Base-by-base conservation (phyloP, 306 rosid species). In the Cicer arietinum region DNA sequence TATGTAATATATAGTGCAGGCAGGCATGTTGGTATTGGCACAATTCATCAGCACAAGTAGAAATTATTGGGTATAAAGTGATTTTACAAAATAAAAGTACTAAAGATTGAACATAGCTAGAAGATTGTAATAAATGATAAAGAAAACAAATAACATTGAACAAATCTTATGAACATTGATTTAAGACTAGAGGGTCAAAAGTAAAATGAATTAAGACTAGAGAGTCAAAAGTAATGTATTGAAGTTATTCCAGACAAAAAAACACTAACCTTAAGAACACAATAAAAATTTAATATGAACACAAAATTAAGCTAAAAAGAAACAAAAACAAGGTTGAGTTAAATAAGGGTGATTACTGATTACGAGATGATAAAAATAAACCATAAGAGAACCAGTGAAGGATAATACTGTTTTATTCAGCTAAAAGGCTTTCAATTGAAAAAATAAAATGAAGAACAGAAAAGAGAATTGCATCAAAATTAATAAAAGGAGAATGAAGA, bases 241-340 rank as follows among this genome's bases (percentile, higher is more conserved):
- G 80, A 77, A 44, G 75, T 18, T 44, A 44, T 14, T 37, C 71
- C 41, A 37, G 60, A 12, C 14, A 53, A 66, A 66, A 43, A 8
- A 20, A 51, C 25, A 57, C 13, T 10, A 65, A 10, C 53, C 10
- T 46, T 46, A 69, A 47, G 7, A 77, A 69, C 63, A 56, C 41
- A 44, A 13, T n/a, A 37, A 46, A 44, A 68, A 67, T 18, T 66
- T 25, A 20, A 14, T 11, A 45, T 22, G 14, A 30, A 11, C 18
- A 67, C 44, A 14, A 44, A 2, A 9, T 60, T 73, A 22, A 10
- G 52, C 46, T 22, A 42, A 72, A 56, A 72, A 12, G 6, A 7
- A 16, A 37, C 5, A 54, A n/a, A 43, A 40, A 41, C 8, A 8
- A 13, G n/a, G 37, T 53, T 56, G 45, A 52, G 61, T 48, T 58